Evolutionary conservation across 768 basidiomycete genomes (phyloP), one percentile per base, ranked within the genome.

Genomic region (Boletus speciosus): DNA sequence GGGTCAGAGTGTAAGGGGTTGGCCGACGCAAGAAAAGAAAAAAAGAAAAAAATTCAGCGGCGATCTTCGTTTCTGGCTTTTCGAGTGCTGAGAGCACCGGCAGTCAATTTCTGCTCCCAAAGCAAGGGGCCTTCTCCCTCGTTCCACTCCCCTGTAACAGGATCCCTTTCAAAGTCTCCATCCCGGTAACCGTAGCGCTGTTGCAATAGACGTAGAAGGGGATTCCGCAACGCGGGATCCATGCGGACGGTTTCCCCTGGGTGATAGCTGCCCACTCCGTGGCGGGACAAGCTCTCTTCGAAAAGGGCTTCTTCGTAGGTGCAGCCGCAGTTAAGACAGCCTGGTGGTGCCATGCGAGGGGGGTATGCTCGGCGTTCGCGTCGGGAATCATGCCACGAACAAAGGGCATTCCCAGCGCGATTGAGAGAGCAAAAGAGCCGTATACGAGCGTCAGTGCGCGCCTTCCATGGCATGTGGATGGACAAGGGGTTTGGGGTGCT

Each of bases 341-440:
- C 86, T 0, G 78, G 73, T 10, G 90, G 90, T 5, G 90, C 91
- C 76, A 86, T 86, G 43, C 90, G 83, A 10, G 91, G 89, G 4
- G 90, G 88, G 61, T 80, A 83, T 0, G 78, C 77, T 9, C 91
- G 81, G 31, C 91, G 84, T 71, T 93, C 90, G 29, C 90, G 83
- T 43, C 90, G 79, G 2, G 90, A 90, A 69, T 93, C 91, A 63
- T 93, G 90, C 90, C 90, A 93, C 4, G 91, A 85, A 67, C 90
- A 93, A 35, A 93, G 80, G 1, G 90, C 90, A 61, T 93, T 93
- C 32, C 91, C 91, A 0, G 90, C 90, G 47, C 91, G 83, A 70
- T 93, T 93, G 31, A 89, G 75, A 4, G 90, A 87, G 68, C 90
- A 93, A 71, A 85, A 87, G 41, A 82, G 75, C 51, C 81, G 81